These are phyloP conservation scores for Colletotrichum caudatum DNA, from an alignment of 2,329 filamentous ascomycete genomes.

Conservation along the genomic window DNA sequence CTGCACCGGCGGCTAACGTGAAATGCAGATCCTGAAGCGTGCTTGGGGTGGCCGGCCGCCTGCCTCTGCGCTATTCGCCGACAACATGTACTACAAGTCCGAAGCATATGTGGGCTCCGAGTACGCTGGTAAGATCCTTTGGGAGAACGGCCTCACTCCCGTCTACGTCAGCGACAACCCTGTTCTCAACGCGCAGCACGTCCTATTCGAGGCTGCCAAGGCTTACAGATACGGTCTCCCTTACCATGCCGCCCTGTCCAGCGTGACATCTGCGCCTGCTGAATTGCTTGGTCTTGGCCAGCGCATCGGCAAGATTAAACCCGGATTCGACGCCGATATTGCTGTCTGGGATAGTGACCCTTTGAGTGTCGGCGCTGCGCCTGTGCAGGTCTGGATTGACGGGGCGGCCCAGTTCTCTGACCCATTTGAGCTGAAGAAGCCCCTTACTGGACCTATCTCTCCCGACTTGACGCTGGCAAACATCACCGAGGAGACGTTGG, in stretches of 20 bases:
- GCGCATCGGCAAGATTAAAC: conserved; percentile 70
- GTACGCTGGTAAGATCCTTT: conserved; percentile 74
- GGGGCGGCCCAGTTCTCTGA: conserved; percentile 68
- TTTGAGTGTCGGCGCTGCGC: conserved; percentile 68
- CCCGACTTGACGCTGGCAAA: conserved; percentile 56
- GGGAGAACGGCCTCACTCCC: conserved; percentile 73
- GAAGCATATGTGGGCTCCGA: conserved; percentile 75
- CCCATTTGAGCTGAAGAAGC: conserved; percentile 67
- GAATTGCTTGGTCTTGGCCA: conserved; percentile 68
- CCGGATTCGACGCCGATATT: conserved; percentile 71
- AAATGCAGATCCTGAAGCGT: conserved; percentile 63
- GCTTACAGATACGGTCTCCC: conserved; percentile 70
- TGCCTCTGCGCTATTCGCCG: conserved; percentile 75
- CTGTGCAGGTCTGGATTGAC: conserved; percentile 74
- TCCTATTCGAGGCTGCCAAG: conserved; percentile 74
- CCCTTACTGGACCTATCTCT: conserved; percentile 53
- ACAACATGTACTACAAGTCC: conserved; percentile 79
- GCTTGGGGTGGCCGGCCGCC: conserved; percentile 66
- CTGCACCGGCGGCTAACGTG: conserved; percentile 19
- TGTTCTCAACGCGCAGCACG: conserved; percentile 76
- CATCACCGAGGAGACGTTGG: conserved; percentile 56
- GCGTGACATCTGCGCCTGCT: conserved; percentile 70
- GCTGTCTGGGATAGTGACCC: conserved; percentile 74
- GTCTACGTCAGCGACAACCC: conserved; percentile 80
- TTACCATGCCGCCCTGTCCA: conserved; percentile 69